These are phyloP conservation scores for Nepenthes alata DNA, from an alignment of 179 eudicot genomes.

Conservation along the genomic window DNA sequence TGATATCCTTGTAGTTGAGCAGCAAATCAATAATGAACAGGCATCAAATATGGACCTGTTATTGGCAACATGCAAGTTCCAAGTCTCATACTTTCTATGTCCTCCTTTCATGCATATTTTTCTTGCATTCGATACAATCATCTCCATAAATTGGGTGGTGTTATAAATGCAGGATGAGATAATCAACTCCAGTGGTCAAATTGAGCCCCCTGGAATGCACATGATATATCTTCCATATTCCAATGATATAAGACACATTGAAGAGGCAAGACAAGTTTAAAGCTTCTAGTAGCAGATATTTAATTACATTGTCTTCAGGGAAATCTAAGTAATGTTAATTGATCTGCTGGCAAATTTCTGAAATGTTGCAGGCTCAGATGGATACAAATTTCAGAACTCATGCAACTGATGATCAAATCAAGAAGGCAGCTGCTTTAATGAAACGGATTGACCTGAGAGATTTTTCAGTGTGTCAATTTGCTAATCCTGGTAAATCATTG, in stretches of 20 bases:
- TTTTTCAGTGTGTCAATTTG: conserved; percentile 87
- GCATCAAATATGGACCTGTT: too few relatives aligned
- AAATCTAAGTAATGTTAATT: conserved; percentile 1
- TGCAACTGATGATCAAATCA: conserved; percentile 70
- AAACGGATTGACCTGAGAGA: conserved; percentile 71
- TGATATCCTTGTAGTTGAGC: too few relatives aligned
- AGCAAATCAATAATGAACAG: too few relatives aligned
- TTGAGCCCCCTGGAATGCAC: conserved; percentile 99
- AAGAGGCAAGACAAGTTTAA: conserved; percentile 47
- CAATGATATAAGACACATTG: conserved; percentile 80
- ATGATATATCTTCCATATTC: conserved; percentile 93
- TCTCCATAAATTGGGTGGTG: too few relatives aligned
- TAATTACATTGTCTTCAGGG: too few relatives aligned
- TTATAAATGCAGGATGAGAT: conserved; percentile 68
- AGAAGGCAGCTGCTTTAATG: conserved; percentile 56
- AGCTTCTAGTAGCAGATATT: not conserved
- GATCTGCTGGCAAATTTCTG: conserved; percentile 4
- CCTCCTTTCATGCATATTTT: too few relatives aligned
- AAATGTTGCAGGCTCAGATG: conserved; percentile 44
- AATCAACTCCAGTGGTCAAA: conserved; percentile 54
- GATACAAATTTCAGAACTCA: conserved; percentile 32
- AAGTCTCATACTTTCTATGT: too few relatives aligned
- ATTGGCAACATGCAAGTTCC: too few relatives aligned
- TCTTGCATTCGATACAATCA: too few relatives aligned
- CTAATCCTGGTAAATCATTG: conserved; percentile 70